Base-by-base conservation (phyloP, 2,329 filamentous ascomycete genomes). In the Phaeosphaeria sp. region DNA sequence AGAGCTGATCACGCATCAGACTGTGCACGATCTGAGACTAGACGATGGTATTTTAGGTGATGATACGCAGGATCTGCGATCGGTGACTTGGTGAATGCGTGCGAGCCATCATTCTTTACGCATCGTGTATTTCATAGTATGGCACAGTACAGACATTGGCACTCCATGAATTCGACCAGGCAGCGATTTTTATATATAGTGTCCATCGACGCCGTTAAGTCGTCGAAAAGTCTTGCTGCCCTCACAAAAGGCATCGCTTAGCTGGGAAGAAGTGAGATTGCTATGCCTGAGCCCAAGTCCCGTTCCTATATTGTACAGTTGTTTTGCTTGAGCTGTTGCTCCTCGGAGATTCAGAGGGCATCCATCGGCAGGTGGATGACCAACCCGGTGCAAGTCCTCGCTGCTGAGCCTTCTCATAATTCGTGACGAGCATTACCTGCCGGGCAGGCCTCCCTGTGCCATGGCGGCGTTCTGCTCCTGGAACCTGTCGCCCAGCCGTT, bases 401-500 rank as follows among this genome's bases (percentile, higher is more conserved):
- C 30, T 7, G 30, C 30, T 13, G 11, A 36, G 30, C 30, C 30
- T 36, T 36, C 30, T 3, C 5, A 36, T 36, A 36, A 13, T 36
- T 22, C 3, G 56, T 25, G 13, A 13, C 45, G 42, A 39, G 42
- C 3, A 20, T 63, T 78, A 80, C 66, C 76, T 75, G 54, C 81
- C 82, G 7, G 81, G 81, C 56, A 84, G 68, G 58, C 82, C 80
- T 21, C 85, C 86, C 42, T 88, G 86, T 78, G 86, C 86, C 86
- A 89, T 89, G 42, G 84, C 84, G 49, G 86, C 86, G 71, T 89
- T 89, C 78, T 89, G 86, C 78, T 90, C 88, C 75, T 89, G 87
- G 87, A 98, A 99, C 64, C 95, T 88, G 81, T 96, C 91, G 73
- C 93, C 92, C 71, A 99, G 84, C 60, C 95, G 89, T 80, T 95